Base-by-base conservation (phyloP, 2,329 filamentous ascomycete genomes). In the Ramularia collo-cygni region DNA sequence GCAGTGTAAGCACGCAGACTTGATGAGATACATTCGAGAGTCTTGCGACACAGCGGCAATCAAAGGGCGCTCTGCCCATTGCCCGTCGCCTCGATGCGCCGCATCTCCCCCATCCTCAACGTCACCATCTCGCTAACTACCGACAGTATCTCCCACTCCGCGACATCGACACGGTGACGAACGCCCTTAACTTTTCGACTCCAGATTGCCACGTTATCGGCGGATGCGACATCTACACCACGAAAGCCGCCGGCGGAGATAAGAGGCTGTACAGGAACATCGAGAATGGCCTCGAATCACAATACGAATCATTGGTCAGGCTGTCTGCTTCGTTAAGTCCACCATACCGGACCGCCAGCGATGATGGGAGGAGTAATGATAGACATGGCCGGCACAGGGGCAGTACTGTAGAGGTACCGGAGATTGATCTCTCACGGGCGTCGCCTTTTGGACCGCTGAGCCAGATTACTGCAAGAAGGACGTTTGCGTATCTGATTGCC, bases 201-300 rank as follows among this genome's bases (percentile, higher is more conserved):
- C 79, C 85, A 37, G 90, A 96, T 62, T 89, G 87, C 60, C 85
- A 90, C 53, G 84, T 98, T 45, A 83, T 88, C 18, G 92, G 92
- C 55, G 85, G 86, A 50, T 96, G 90, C 72, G 92, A 98, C 64
- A 75, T 96, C 13, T 98, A 95, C 71, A 96, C 90, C 8, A 95
- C 89, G 17, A 98, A 98, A 66, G 89, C 92, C 19, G 88, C 90
- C 40, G 88, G 89, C 32, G 82, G 83, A 48, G 92, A 98, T 63
- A 95, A 95, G 76, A 96, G 96, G 62, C 73, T 98, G 7, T 95
- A 95, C 72, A 93, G 89, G 66, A 85, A 83, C 60, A 96, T 98
- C 59, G 89, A 95, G 61, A 80, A 85, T 58, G 88, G 85, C 19
- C 77, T 98, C 43, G 88, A 93, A 63, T 84, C 85, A 27, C 87